Base-by-base conservation (phyloP, 805 yeast species). In the Monosporozyma aerobia region DNA sequence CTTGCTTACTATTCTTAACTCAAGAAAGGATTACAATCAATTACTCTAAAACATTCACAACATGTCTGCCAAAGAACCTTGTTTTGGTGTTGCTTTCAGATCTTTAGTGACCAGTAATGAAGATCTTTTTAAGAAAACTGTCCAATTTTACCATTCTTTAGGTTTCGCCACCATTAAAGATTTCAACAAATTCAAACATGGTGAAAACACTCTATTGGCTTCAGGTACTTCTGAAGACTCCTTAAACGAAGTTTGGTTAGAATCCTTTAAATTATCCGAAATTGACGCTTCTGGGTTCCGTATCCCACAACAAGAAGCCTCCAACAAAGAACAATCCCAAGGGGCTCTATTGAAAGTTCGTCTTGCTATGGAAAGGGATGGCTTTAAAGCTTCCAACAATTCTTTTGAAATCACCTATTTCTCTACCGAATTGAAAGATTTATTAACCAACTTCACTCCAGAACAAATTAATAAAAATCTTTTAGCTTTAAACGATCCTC, bases 191-290 rank as follows among this genome's bases (percentile, higher is more conserved):
- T 78, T 72, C 64, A 62, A 69, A 48, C 62, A 63, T 48, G 68
- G 67, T 50, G 63, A 66, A 51, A 59, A 60, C 43, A 45, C 59
- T 27, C 25, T 62, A 16, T 67, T 63, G 51, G 71, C 74, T 55
- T 68, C 71, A 52, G 90, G 90, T 4, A 72, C 85, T 47, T 77
- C 88, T 8, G 74, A 72, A 53, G 88, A 84, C 57, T 84, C 90
- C 0, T 62, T 83, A 49, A 77, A 74, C 56, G 95, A 86, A 67
- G 68, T 79, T 30, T 86, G 95, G 95, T 64, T 86, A 47, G 87
- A 84, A 65, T 71, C 82, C 23, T 84, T 81, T 65, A 88, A 87
- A 22, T 70, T 64, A 77, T 80, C 70, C 73, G 88, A 51, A 65
- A 79, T 60, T 69, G 76, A 63, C 83, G 78, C 67, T 55, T 74